Evolutionary conservation across 208 protist genomes (phyloP), one percentile per base, ranked within the genome.

Genomic region (Acanthamoeba polyphaga): DNA sequence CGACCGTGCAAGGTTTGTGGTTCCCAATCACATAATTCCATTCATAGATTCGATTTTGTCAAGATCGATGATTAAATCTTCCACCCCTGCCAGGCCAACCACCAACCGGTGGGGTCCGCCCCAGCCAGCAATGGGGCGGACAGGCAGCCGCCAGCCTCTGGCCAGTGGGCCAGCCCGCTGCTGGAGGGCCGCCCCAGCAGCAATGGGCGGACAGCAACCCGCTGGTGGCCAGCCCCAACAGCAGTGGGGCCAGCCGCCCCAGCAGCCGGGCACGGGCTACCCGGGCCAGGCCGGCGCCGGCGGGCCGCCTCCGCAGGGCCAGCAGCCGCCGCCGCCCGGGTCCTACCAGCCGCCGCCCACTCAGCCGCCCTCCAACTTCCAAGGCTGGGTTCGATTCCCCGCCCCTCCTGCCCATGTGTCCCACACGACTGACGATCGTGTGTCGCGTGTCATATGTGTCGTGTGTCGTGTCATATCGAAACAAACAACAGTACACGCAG

Each of bases 331-430:
- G 29, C 70, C 70, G 70, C 34, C 70, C 19, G 70, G 70, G 15
- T 22, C 29, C 70, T 34, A 49, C 70, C 70, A 80, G 70, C 70
- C 27, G 70, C 70, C 70, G 29, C 34, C 70, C 70, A 80, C 70
- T 6, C 70, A 80, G 70, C 70, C 70, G 32, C 70, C 70, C 15
- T 12, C 34, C 17, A 29, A 29, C 38, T 80, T 80, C 32, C 70
- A 80, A 19, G 70, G 70, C 70, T 80, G 70, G 70, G 70, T 80
- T 7, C 29, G 29, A 19, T 13, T 15, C 34, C 70, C 15, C n/a
- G 29, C 53, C 53, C 9, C 53, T 72, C 66, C n/a, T 72, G 66
- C 22, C 6, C 29, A 72, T 72, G 66, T 72, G 66, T n/a, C n/a
- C n/a, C n/a, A 12, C 55, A 1, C 55, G 15, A 60, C 32, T 22